Percentiles rank a stretch among this genome's conserved stretches.
Evolutionary conservation across 106 monocot species (phyloP).

Genomic region (Allium sativum): DNA sequence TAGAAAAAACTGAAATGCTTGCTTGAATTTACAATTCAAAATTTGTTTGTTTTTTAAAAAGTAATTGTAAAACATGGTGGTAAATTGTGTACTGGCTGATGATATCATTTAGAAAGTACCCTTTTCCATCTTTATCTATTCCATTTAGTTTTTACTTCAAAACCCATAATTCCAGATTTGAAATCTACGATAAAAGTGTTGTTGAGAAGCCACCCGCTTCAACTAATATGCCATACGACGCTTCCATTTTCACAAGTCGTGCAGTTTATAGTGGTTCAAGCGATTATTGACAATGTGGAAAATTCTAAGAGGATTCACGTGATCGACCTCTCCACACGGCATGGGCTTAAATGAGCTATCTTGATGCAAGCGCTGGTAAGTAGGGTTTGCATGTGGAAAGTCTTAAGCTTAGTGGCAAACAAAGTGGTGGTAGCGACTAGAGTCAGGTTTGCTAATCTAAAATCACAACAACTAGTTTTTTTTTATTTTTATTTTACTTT

Average conservation of each 20-base stretch:
- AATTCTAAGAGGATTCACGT: conserved; percentile 12
- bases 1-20: no score
- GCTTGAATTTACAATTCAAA: no score
- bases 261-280: conserved; percentile 13
- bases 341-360: conserved; percentile 7
- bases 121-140: no score
- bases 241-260: conserved; percentile 10
- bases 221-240: not conserved
- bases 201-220: conserved; percentile 1
- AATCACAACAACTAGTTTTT: no score
- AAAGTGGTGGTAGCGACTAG: not conserved
- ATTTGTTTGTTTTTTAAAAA: no score
- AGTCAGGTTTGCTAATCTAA: not conserved
- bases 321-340: conserved; percentile 19
- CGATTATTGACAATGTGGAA: conserved; percentile 11
- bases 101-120: no score
- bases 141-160: no score
- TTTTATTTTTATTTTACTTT: no score
- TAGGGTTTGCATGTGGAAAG: conserved; percentile 2
- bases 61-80: no score
- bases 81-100: no score
- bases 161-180: no score
- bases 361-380: conserved; percentile 16
- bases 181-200: not conserved
- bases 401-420: conserved; percentile 13